A percentile compares a stretch with the other conserved stretches of the same genome.
Evolutionary conservation across 768 basidiomycete species (phyloP).

Genomic region (Crepidotus variabilis): DNA sequence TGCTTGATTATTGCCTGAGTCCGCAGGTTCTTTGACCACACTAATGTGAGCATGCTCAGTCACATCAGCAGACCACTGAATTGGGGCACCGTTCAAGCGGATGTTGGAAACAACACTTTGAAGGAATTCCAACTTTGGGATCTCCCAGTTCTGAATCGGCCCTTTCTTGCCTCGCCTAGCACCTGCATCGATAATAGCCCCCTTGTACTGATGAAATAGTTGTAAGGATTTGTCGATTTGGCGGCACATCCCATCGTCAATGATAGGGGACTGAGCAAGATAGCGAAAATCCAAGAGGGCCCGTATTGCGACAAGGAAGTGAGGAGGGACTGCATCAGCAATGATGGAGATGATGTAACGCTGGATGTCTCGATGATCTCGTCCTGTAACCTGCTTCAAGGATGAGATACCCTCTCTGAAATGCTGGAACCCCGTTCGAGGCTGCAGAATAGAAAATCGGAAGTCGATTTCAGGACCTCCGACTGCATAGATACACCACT

Average conservation of each 20-base stretch:
- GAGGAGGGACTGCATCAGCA: constrained; percentile 20
- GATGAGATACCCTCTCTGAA: constrained; percentile 30
- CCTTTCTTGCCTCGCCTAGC: constrained; percentile 17
- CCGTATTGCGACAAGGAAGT: constrained; percentile 25
- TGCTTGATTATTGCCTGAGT: constrained; percentile 23
- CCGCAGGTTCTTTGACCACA: constrained; percentile 23
- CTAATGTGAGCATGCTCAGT: constrained; percentile 27
- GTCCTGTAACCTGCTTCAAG: constrained; percentile 34
- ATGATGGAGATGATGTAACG: constrained; percentile 26
- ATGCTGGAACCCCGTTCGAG: constrained; percentile 27
- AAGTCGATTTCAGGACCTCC: constrained; percentile 26
- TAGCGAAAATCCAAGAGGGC: constrained; percentile 31
- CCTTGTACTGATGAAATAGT: constrained; percentile 31
- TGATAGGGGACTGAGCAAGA: constrained; percentile 21
- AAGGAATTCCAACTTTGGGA: constrained; percentile 37
- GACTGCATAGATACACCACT: constrained; percentile 29
- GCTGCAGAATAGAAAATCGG: constrained; percentile 27
- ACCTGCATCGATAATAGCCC: constrained; percentile 21
- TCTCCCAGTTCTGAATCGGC: constrained; percentile 28
- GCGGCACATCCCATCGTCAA: constrained; percentile 15
- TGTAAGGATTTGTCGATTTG: constrained; percentile 14
- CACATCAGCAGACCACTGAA: constrained; percentile 29
- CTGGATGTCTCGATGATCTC: constrained; percentile 31
- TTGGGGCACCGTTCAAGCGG: constrained; percentile 19
- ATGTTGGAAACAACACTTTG: constrained; percentile 24